These are phyloP conservation scores for Ochromonas danica DNA, from an alignment of 108 stramenopile species.

Conservation along the genomic window DNA sequence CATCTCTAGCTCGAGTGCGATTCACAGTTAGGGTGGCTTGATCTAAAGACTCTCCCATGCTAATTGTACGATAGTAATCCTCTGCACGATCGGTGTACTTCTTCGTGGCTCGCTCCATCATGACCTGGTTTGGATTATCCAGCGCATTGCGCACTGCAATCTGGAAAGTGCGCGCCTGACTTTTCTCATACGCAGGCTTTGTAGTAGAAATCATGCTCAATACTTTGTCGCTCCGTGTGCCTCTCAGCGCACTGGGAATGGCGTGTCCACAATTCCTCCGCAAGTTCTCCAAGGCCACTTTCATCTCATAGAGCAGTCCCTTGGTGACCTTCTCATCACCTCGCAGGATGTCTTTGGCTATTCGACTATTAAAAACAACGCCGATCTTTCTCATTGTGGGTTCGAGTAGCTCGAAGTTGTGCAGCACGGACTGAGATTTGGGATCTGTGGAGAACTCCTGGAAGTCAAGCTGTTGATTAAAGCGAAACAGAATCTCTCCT, in stretches of 20 bases:
- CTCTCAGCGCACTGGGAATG: conserved; percentile 13
- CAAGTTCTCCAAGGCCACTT: conserved; percentile 7
- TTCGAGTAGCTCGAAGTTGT: conserved; percentile 33
- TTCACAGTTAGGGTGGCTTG: conserved; percentile 10
- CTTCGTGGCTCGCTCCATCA: conserved; percentile 27
- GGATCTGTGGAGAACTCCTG: conserved; percentile 9
- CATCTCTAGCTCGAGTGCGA: conserved; percentile 26
- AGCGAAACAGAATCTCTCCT: conserved; percentile 38
- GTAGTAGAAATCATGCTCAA: conserved; percentile 16
- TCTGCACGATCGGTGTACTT: conserved; percentile 23
- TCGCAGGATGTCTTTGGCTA: not conserved
- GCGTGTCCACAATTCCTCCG: conserved; percentile 13
- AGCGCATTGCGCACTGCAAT: conserved; percentile 21
- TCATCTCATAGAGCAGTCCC: conserved; percentile 10
- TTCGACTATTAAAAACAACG: conserved; percentile 16
- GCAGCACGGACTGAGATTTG: conserved; percentile 1
- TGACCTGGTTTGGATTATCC: conserved; percentile 29
- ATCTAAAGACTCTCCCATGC: conserved; percentile 5
- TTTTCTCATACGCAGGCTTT: conserved; percentile 23
- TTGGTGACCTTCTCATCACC: not conserved
- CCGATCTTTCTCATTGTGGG: conserved; percentile 19
- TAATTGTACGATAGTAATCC: conserved; percentile 1
- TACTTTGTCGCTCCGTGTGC: conserved; percentile 13
- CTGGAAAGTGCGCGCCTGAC: conserved; percentile 8
- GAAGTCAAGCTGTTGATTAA: conserved; percentile 40